Conservation (phyloP, 352 stramenopile species). For the Phytophthora colocasiae region DNA sequence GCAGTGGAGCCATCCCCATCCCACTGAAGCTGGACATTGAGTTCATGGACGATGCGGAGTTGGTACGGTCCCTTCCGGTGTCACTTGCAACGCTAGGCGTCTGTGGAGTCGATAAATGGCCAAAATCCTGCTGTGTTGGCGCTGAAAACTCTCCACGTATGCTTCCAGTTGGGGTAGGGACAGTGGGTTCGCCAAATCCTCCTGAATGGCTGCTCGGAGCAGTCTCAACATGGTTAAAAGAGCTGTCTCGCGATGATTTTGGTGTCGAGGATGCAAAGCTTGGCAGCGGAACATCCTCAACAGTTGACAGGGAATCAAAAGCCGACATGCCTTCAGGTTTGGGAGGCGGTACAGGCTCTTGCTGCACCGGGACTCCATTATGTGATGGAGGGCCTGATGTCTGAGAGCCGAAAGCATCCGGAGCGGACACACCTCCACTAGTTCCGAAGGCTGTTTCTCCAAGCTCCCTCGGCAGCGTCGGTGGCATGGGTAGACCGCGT, state of each 20-base stretch:
- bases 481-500: constrained; percentile 78
- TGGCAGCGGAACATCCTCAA: constrained; percentile 41
- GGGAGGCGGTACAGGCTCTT: constrained; percentile 18
- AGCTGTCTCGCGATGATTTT: constrained; percentile 26
- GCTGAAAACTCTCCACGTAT: constrained; percentile 27
- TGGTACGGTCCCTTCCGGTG: constrained; percentile 37
- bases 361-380: constrained; percentile 25
- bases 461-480: constrained; percentile 74
- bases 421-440: constrained; percentile 1
- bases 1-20: constrained; percentile 30
- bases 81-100: constrained; percentile 19
- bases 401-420: constrained; percentile 20
- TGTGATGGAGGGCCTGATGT: constrained; percentile 25
- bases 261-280: constrained; percentile 35
- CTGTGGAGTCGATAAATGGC: constrained; percentile 17
- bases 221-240: constrained; percentile 27
- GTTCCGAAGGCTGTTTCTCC: constrained; percentile 68
- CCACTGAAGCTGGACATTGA: constrained; percentile 52
- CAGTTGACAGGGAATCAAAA: constrained; percentile 58
- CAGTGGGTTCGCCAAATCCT: constrained; percentile 17
- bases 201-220: constrained; percentile 10
- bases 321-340: constrained; percentile 60
- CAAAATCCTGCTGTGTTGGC: constrained; percentile 23
- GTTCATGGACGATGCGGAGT: constrained; percentile 49
- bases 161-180: constrained; percentile 18